A percentile compares a stretch with the other conserved stretches of the same genome.
Conservation (phyloP, 371 early-diverging fungal genomes). For the Circinella umbellata region DNA sequence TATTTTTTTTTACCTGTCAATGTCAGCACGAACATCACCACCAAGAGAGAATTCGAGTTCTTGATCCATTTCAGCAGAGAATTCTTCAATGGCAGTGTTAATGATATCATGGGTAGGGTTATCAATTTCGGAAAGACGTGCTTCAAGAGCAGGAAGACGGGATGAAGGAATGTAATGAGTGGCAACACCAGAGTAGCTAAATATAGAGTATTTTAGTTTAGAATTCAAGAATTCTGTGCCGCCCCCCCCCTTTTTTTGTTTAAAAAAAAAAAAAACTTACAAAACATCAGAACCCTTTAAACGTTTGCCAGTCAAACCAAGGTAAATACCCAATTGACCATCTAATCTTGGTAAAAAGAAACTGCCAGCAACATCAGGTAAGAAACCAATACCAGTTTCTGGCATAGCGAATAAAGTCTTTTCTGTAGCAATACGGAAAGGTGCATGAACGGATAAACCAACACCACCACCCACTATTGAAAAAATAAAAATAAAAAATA, state of each 20-base stretch:
- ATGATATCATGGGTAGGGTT: conserved; percentile 80
- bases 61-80: conserved; percentile 62
- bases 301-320: conserved; percentile 90
- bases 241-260: not conserved
- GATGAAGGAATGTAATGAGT: conserved; percentile 96
- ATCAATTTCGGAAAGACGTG: conserved; percentile 84
- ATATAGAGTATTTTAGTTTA: not conserved
- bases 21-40: conserved; percentile 70
- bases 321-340: conserved; percentile 90
- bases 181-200: conserved; percentile 64
- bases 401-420: conserved; percentile 95
- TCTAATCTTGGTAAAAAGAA: conserved; percentile 95
- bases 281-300: conserved; percentile 86
- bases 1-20: conserved; percentile 62
- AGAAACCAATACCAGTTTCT: conserved; percentile 94
- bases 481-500: not conserved
- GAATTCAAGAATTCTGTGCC: not conserved
- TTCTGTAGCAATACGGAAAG: conserved; percentile 96
- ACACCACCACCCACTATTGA: conserved; percentile 94
- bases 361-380: conserved; percentile 96
- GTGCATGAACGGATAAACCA: conserved; percentile 94
- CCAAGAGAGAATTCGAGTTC: conserved; percentile 54
- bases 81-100: conserved; percentile 93
- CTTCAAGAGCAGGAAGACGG: conserved; percentile 80
- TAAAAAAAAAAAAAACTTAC: conserved; percentile 47